These are phyloP conservation scores for Trichoderma polysporum DNA, from an alignment of 2,329 filamentous ascomycete genomes.

Conservation along the genomic window DNA sequence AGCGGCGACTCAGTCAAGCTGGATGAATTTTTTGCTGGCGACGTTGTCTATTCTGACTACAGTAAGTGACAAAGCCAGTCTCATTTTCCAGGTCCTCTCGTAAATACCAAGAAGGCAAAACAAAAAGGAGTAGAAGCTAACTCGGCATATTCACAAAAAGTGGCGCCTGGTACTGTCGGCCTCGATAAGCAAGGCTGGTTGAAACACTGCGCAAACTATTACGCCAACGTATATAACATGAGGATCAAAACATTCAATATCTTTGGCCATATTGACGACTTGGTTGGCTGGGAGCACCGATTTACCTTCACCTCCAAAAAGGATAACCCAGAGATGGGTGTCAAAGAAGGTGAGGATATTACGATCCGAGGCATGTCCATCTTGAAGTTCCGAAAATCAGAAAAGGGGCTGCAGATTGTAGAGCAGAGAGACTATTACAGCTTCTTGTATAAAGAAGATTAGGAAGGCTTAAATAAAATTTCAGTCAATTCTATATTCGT, in stretches of 20 bases:
- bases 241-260: not conserved
- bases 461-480: too few species aligned
- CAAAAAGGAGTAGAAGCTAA: too few species aligned
- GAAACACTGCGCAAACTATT: not conserved
- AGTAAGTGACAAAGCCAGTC: not conserved
- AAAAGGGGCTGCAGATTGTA: not conserved
- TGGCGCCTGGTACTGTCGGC: not conserved
- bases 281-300: slow-evolving; percentile 6
- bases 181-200: slow-evolving; percentile 1
- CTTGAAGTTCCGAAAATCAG: not conserved
- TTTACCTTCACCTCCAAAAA: slow-evolving; percentile 7
- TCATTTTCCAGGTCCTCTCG: too few species aligned
- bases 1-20: not conserved
- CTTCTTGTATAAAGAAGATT: not conserved
- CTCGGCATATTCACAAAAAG: too few species aligned
- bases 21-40: not conserved
- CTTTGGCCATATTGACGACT: not conserved
- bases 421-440: slow-evolving; percentile 8
- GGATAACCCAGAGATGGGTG: slow-evolving; percentile 6
- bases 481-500: too few species aligned
- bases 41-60: slow-evolving; percentile 1
- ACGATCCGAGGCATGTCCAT: slow-evolving; percentile 3
- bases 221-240: slow-evolving; percentile 8
- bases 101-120: too few species aligned
- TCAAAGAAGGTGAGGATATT: not conserved